phyloP scores from a whole-genome alignment of 495 filamentous ascomycete species.

The Aspergillus nidulans region DNA sequence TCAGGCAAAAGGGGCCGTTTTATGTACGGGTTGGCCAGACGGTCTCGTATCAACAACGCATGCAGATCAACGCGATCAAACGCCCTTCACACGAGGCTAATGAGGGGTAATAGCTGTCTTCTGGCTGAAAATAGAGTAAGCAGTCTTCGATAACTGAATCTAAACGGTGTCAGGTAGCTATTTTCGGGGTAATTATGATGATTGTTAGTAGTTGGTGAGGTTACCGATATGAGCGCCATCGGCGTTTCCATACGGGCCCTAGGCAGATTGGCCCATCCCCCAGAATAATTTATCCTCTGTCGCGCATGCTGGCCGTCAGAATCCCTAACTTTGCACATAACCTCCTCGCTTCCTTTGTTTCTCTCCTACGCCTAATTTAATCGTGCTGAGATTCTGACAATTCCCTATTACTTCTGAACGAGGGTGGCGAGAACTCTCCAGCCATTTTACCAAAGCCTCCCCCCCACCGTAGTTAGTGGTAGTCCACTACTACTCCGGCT shows the following conservation, averaged over 20 bases:
- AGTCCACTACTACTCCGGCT: constrained; percentile 16
- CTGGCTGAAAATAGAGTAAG: neutral
- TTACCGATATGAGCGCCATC: neutral
- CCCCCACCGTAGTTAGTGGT: constrained; percentile 19
- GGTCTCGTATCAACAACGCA: constrained; percentile 1
- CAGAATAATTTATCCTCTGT: constrained; percentile 6
- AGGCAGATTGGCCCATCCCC: constrained; percentile 8
- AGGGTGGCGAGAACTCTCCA: constrained; percentile 10
- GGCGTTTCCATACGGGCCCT: constrained; percentile 12
- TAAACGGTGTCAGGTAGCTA: no score
- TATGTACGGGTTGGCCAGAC: no score
- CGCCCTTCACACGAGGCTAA: neutral
- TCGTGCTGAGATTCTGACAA: neutral
- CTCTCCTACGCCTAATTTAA: neutral
- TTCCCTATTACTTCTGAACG: neutral
- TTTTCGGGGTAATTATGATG: neutral
- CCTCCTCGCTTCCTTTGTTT: constrained; percentile 1
- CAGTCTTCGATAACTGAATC: no score
- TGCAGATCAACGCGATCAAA: neutral
- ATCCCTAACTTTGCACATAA: constrained; percentile 10
- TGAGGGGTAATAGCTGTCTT: neutral
- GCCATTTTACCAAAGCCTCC: constrained; percentile 13
- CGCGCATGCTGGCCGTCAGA: constrained; percentile 4
- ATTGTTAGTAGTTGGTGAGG: neutral
- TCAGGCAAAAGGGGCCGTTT: constrained; percentile 3